Percentiles rank a stretch among this genome's conserved stretches.
Conservation (phyloP, 345 rosid species). For the Melaleuca alternifolia region DNA sequence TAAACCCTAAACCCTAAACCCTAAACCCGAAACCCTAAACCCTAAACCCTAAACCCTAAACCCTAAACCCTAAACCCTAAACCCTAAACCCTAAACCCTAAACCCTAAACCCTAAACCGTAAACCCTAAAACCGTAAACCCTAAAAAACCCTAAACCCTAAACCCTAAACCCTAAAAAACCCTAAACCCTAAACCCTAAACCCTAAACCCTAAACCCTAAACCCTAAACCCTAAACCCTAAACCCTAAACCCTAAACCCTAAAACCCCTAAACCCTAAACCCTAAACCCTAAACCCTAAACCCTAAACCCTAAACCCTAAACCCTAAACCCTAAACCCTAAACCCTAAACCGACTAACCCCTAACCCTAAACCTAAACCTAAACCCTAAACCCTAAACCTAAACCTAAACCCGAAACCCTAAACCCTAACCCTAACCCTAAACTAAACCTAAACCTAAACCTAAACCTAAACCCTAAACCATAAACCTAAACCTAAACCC, state of each 20-base stretch:
- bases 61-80: conserved; percentile 8
- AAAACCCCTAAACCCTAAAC: not conserved
- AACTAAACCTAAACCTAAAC: conserved; percentile 8
- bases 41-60: conserved; percentile 17
- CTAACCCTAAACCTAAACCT: conserved; percentile 3
- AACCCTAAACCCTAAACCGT: conserved; percentile 4
- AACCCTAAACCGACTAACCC: conserved; percentile 10
- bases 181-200: not conserved
- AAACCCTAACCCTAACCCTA: conserved; percentile 1
- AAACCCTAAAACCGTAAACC: no score
- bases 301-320: conserved; percentile 14
- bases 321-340: conserved; percentile 9
- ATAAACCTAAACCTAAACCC: not conserved
- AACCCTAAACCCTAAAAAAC: conserved; percentile 15
- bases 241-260: not conserved
- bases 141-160: conserved; percentile 14
- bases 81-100: conserved; percentile 11
- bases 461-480: conserved; percentile 15
- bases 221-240: not conserved
- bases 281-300: not conserved
- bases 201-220: not conserved
- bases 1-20: conserved; percentile 14
- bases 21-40: conserved; percentile 17
- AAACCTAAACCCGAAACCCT: conserved; percentile 1
- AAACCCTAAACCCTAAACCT: conserved; percentile 10